Percentiles rank a stretch among this genome's conserved stretches.
These are phyloP conservation scores for Prunus campanulata DNA, from an alignment of 306 rosid species.

Conservation along the genomic window DNA sequence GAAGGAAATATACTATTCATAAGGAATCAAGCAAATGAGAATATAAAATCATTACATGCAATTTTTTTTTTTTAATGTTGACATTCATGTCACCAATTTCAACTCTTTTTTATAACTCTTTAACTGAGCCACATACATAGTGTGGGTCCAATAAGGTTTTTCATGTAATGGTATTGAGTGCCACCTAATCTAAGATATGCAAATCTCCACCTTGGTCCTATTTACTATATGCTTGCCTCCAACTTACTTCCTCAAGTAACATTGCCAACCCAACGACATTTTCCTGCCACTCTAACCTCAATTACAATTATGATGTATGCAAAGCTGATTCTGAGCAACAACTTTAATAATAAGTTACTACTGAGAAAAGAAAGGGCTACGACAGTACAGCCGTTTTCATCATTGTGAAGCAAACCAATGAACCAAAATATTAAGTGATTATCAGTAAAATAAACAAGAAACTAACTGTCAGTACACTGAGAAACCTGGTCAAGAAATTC, in stretches of 20 bases:
- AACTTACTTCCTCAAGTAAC: neutral
- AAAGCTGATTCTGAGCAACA: neutral
- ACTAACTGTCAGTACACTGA: neutral
- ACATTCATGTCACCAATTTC: neutral
- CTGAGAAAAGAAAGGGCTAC: neutral
- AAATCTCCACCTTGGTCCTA: conserved; percentile 1
- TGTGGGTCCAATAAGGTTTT: neutral
- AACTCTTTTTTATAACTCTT: neutral
- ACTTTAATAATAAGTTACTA: neutral
- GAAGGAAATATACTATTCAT: neutral
- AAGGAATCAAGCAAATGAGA: neutral
- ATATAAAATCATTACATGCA: neutral
- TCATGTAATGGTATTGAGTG: neutral
- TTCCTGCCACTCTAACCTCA: neutral
- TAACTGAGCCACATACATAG: neutral
- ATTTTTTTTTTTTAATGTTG: neutral
- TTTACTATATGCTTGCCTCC: neutral
- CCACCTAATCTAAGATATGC: neutral
- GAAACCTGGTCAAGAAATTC: conserved; percentile 8
- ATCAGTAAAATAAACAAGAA: neutral
- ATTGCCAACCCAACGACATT: neutral
- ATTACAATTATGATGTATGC: neutral
- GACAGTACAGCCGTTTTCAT: neutral
- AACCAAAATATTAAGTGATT: neutral
- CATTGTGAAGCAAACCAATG: neutral